A percentile compares a stretch with the other conserved stretches of the same genome.
Evolutionary conservation across 2,329 filamentous ascomycete genomes (phyloP).

Genomic region (Paracorniculantispora psalliotae): DNA sequence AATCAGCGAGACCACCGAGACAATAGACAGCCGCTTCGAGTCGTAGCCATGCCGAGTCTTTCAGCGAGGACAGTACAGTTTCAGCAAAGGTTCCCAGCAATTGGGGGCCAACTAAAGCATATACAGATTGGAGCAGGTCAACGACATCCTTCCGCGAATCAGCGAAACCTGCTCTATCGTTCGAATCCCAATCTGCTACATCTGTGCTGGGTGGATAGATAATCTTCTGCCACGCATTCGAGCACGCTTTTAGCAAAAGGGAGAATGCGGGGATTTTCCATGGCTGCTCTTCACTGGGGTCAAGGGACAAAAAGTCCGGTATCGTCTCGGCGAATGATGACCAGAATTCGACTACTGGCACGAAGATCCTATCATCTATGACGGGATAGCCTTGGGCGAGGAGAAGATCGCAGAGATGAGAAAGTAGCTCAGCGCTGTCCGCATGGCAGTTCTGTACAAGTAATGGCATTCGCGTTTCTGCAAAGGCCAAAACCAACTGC

Average conservation of each 20-base stretch:
- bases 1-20: constrained; percentile 63
- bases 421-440: constrained; percentile 50
- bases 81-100: constrained; percentile 54
- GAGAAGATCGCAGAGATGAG: constrained; percentile 60
- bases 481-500: constrained; percentile 63
- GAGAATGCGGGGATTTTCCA: not conserved
- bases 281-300: not conserved
- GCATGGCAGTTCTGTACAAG: constrained; percentile 50
- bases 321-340: constrained; percentile 67
- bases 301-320: constrained; percentile 38
- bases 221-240: constrained; percentile 64
- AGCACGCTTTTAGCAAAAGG: constrained; percentile 56
- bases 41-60: constrained; percentile 49
- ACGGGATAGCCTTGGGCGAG: constrained; percentile 61
- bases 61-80: constrained; percentile 46
- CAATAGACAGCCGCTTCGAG: constrained; percentile 60
- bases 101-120: constrained; percentile 52
- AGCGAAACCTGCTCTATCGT: constrained; percentile 61
- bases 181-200: constrained; percentile 63
- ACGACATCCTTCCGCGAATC: constrained; percentile 74
- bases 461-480: constrained; percentile 57
- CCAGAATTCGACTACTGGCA: constrained; percentile 76
- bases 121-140: constrained; percentile 70
- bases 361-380: constrained; percentile 69
- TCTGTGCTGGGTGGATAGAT: constrained; percentile 57